Evolutionary conservation across 495 filamentous ascomycete species (phyloP).

Genomic region (Arthonia radiata): DNA sequence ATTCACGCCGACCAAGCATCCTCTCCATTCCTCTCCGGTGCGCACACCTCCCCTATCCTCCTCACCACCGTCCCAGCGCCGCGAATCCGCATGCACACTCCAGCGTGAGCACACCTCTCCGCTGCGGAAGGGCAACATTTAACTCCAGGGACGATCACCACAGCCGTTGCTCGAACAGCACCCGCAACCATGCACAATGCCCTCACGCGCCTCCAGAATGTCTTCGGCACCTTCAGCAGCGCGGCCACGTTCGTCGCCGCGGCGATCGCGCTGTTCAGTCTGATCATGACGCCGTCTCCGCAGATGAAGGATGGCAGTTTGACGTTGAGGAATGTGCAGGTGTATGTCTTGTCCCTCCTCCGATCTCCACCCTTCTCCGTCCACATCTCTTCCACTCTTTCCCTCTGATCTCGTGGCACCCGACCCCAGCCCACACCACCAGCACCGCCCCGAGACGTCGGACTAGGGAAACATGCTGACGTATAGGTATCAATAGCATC

Average conservation of each 20-base stretch:
- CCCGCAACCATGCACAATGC: constrained; percentile 54
- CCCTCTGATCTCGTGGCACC: constrained; percentile 1
- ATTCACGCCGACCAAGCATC: no score
- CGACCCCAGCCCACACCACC: constrained; percentile 1
- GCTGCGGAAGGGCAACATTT: no score
- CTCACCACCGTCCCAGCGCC: no score
- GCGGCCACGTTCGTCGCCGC: constrained; percentile 62
- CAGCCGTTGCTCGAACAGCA: no score
- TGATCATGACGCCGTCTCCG: constrained; percentile 27
- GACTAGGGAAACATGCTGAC: constrained; percentile 2
- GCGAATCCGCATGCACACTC: no score
- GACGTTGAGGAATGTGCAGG: constrained; percentile 53
- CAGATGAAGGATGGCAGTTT: constrained; percentile 40
- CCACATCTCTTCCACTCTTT: neutral
- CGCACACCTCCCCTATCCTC: no score
- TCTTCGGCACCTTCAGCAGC: constrained; percentile 95
- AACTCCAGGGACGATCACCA: no score
- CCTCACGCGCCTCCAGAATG: constrained; percentile 61
- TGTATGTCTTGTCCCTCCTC: constrained; percentile 31
- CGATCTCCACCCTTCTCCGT: neutral
- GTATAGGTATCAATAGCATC: constrained; percentile 25
- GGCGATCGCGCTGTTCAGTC: constrained; percentile 51
- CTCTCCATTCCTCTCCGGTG: no score
- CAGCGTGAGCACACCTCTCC: no score
- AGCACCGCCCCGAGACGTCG: neutral